Conservation (phyloP, 495 filamentous ascomycete species). For the Xylaria grammica region DNA sequence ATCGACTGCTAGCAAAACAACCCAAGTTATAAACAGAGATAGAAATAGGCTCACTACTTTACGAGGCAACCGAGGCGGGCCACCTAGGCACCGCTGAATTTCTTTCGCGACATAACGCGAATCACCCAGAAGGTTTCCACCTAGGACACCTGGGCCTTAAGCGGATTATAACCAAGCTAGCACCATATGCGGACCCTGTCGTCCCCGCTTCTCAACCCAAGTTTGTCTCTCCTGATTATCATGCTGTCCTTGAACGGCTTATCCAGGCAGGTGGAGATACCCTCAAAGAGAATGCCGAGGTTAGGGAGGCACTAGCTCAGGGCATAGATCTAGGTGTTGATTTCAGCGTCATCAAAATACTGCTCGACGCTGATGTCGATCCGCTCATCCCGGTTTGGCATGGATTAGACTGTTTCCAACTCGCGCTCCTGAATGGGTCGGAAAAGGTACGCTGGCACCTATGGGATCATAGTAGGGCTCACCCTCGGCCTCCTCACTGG, state of each 20-base stretch:
- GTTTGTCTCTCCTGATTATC: neutral
- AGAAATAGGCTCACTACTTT: neutral
- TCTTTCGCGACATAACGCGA: neutral
- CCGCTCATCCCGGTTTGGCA: neutral
- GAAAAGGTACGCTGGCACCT: neutral
- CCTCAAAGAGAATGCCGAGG: neutral
- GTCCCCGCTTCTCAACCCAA: neutral
- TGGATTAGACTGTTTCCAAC: neutral
- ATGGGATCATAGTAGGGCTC: neutral
- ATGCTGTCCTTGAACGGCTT: neutral
- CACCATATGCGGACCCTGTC: neutral
- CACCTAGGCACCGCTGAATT: neutral
- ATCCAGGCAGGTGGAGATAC: neutral
- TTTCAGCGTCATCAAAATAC: neutral
- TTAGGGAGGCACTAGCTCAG: neutral
- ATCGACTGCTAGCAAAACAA: neutral
- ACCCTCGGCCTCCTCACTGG: neutral
- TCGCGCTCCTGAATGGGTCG: neutral
- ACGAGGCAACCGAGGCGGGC: neutral
- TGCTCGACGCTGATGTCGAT: neutral
- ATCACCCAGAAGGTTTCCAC: neutral
- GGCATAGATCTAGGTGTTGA: neutral
- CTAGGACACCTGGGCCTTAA: neutral
- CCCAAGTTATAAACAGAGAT: neutral
- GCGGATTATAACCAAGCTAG: neutral